Evolutionary conservation across 768 basidiomycete species (phyloP).

Genomic region (Leccinum aurantiacum): DNA sequence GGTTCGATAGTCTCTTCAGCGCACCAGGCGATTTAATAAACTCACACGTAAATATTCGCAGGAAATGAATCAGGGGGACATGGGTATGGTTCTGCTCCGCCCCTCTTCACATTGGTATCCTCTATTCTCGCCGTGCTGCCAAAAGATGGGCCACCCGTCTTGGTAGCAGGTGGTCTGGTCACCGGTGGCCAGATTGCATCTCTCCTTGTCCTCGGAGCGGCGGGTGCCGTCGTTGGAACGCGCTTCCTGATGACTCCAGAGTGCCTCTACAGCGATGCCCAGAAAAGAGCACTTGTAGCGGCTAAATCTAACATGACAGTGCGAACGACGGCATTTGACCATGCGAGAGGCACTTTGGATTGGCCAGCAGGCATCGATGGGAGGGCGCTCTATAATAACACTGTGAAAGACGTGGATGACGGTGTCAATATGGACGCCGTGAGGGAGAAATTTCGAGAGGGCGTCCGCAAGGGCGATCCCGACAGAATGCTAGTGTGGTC

Average conservation of each 20-base stretch:
- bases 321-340: conserved; percentile 65
- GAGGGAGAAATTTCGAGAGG: conserved; percentile 46
- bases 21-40: neutral
- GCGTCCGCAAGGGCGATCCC: conserved; percentile 43
- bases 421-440: conserved; percentile 46
- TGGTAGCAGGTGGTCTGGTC: conserved; percentile 75
- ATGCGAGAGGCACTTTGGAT: conserved; percentile 50
- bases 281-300: conserved; percentile 51
- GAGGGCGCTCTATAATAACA: conserved; percentile 45
- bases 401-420: conserved; percentile 55
- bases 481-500: conserved; percentile 65
- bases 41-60: conserved; percentile 28
- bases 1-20: conserved; percentile 41
- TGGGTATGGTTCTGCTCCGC: conserved; percentile 54
- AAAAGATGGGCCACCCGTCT: conserved; percentile 47
- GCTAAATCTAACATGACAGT: conserved; percentile 48
- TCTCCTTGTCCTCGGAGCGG: conserved; percentile 63
- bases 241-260: conserved; percentile 72
- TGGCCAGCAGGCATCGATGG: conserved; percentile 68
- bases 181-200: conserved; percentile 66
- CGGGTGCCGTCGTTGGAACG: conserved; percentile 71
- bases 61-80: conserved; percentile 84
- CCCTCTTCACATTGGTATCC: conserved; percentile 61
- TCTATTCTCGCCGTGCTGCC: conserved; percentile 47
- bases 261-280: conserved; percentile 52